phyloP scores from a whole-genome alignment of 257 asterid genomes.

The Anisodus acutangulus region DNA sequence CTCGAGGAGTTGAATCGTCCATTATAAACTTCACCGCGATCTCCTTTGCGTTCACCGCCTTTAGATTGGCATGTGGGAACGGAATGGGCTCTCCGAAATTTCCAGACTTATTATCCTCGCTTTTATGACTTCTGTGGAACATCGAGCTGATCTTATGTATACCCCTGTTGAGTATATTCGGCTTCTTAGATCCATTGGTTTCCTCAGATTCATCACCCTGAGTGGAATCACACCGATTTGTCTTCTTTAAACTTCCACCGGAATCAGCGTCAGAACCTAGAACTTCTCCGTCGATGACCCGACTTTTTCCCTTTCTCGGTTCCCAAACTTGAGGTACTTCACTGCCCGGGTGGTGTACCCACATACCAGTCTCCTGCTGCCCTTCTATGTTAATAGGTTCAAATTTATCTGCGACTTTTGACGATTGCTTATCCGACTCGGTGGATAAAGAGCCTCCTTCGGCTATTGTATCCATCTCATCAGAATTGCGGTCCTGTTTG shows the following conservation, averaged over 20 bases:
- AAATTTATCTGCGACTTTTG: slow-evolving; percentile 56
- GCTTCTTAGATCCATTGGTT: slow-evolving; percentile 48
- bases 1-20: slow-evolving; percentile 48
- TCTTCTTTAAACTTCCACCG: slow-evolving; percentile 34
- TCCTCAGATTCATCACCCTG: slow-evolving; percentile 63
- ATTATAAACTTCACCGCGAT: slow-evolving; percentile 58
- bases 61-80: slow-evolving; percentile 61
- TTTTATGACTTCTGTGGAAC: slow-evolving; percentile 57
- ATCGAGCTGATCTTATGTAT: slow-evolving; percentile 61
- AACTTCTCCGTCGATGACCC: slow-evolving; percentile 46
- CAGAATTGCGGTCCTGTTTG: slow-evolving; percentile 42
- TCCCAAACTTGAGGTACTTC: slow-evolving; percentile 86
- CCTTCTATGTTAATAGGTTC: slow-evolving; percentile 81
- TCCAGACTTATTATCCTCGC: slow-evolving; percentile 47
- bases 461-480: slow-evolving; percentile 40
- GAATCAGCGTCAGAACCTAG: slow-evolving; percentile 36
- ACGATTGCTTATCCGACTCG: slow-evolving; percentile 48
- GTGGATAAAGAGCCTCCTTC: slow-evolving; percentile 46
- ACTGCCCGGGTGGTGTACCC: slow-evolving; percentile 95
- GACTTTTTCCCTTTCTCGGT: slow-evolving; percentile 75
- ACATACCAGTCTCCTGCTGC: slow-evolving; percentile 69
- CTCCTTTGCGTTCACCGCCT: slow-evolving; percentile 47
- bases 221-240: background rate
- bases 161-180: slow-evolving; percentile 55
- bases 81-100: slow-evolving; percentile 42